Percentiles rank a stretch among this genome's conserved stretches.
These are phyloP conservation scores for Didymella keratinophila DNA, from an alignment of 2,329 filamentous ascomycete species.

Conservation along the genomic window DNA sequence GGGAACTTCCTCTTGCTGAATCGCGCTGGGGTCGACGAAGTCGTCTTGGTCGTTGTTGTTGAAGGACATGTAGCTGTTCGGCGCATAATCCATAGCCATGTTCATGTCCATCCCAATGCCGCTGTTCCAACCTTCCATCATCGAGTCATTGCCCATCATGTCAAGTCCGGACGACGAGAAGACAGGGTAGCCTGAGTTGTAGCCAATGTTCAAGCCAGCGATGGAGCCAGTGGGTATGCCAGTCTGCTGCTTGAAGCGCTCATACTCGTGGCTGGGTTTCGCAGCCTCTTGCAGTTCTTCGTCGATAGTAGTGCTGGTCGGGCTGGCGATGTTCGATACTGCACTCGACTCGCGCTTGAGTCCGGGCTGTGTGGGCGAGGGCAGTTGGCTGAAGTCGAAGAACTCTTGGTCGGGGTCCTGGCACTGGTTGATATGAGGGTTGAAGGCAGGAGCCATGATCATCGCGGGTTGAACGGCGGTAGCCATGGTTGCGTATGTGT, in stretches of 20 bases:
- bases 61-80: conserved; percentile 71
- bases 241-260: conserved; percentile 94
- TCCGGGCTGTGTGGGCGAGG: conserved; percentile 66
- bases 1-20: conserved; percentile 68
- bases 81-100: conserved; percentile 67
- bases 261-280: conserved; percentile 92
- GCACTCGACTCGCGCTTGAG: conserved; percentile 62
- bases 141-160: conserved; percentile 64
- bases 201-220: conserved; percentile 74
- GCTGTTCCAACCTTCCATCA: conserved; percentile 66
- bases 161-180: conserved; percentile 71
- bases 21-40: conserved; percentile 77
- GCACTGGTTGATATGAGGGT: conserved; percentile 46
- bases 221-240: conserved; percentile 86
- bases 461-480: conserved; percentile 48
- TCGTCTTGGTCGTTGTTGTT: conserved; percentile 58
- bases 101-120: conserved; percentile 65
- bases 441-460: conserved; percentile 48
- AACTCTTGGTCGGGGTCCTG: conserved; percentile 52
- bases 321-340: conserved; percentile 61
- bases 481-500: conserved; percentile 40
- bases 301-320: conserved; percentile 62
- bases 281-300: conserved; percentile 67
- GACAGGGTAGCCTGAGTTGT: conserved; percentile 50
- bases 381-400: conserved; percentile 66